A percentile compares a stretch with the other conserved stretches of the same genome.
Conservation (phyloP, 108 stramenopile genomes). For the Bacterosira constricta region DNA sequence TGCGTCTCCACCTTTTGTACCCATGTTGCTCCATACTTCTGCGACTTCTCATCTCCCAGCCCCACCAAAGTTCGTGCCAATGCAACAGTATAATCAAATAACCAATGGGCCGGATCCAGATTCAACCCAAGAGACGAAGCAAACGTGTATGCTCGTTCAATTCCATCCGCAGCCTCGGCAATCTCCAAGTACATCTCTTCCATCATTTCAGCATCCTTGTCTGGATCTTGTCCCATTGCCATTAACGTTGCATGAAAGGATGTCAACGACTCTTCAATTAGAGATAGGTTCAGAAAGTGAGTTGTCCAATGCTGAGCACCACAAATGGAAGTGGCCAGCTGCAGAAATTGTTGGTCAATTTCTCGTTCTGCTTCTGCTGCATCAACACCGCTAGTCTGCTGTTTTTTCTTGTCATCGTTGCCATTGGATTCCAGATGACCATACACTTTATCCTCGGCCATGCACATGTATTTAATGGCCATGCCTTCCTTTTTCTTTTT, state of each 20-base stretch:
- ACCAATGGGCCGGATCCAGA: conserved; percentile 62
- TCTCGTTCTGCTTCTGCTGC: conserved; percentile 28
- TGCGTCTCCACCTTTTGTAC: conserved; percentile 62
- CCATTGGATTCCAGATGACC: conserved; percentile 24
- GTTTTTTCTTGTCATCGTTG: background rate
- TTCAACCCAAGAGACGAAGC: conserved; percentile 57
- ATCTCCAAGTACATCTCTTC: conserved; percentile 55
- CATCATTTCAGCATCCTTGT: conserved; percentile 42
- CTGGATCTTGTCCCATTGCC: conserved; percentile 29
- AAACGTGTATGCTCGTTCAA: conserved; percentile 64
- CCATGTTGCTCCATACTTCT: conserved; percentile 79
- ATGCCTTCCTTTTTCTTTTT: conserved; percentile 33
- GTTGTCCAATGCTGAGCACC: conserved; percentile 50
- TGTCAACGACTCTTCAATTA: conserved; percentile 44
- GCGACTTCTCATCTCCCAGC: conserved; percentile 76
- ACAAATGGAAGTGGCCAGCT: conserved; percentile 47
- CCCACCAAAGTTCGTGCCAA: conserved; percentile 73
- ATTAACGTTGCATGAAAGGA: conserved; percentile 39
- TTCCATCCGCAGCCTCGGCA: conserved; percentile 74
- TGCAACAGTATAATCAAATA: conserved; percentile 72
- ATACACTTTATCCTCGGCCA: conserved; percentile 45
- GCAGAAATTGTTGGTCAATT: conserved; percentile 41
- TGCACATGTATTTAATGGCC: conserved; percentile 31
- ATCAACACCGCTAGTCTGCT: background rate
- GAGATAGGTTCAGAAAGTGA: conserved; percentile 35